Evolutionary conservation across 2,329 filamentous ascomycete species (phyloP), one percentile per base, ranked within the genome.

Genomic region (Coccinonectria pachysandricola): DNA sequence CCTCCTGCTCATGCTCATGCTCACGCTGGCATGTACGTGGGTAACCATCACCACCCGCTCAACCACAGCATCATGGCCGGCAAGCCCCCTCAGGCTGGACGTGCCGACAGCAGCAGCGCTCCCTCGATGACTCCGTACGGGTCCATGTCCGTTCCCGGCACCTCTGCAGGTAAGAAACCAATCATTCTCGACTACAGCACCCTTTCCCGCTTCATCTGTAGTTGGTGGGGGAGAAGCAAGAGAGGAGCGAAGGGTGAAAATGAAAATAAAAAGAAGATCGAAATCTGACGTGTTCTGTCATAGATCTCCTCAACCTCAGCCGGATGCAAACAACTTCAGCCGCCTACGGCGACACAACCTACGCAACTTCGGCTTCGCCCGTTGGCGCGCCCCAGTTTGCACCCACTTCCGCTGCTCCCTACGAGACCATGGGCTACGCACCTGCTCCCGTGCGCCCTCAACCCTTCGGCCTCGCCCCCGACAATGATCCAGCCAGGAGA

Each of bases 341-440:
- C 37, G 74, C 74, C 22, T 84, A 83, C 52, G 72, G 75, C 38
- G 81, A 87, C 45, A 57, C 74, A 4, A 65, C 75, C 15, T 78
- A 86, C 46, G 70, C 75, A 26, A 71, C 73, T 12, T 65, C 74
- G 9, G 69, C 80, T 22, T 76, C 82, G 12, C 72, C 80, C 13
- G 75, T 80, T 45, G 64, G 65, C 46, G 61, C 67, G 32, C n/a
- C n/a, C n/a, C 65, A 72, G 37, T 83, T 82, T 57, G 67, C 71
- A 43, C 74, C 75, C 7, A 44, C 49, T 30, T 81, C 68, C 33
- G 74, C 71, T 34, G 72, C 70, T 39, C 72, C 77, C 7, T 92
- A 87, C 54, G 81, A 87, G 39, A 65, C 77, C 31, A 64, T 91
- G 50, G 80, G 78, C 35, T 92, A 91, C 50, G 73, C 76, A 21